Base-by-base conservation (phyloP, 345 rosid species). In the Moringa oleifera region DNA sequence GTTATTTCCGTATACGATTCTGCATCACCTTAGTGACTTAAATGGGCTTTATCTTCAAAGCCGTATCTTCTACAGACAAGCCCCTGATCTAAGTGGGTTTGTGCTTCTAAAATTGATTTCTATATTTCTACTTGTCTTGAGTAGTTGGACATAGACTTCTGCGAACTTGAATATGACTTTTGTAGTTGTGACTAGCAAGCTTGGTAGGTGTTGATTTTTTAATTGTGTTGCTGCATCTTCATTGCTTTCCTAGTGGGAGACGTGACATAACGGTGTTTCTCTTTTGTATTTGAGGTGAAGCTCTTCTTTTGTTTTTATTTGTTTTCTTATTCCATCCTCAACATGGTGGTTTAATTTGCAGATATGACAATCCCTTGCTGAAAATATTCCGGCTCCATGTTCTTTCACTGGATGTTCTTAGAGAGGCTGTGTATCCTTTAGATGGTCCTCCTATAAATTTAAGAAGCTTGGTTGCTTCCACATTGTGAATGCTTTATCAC, bases 371-470 rank as follows among this genome's bases (percentile, higher is more conserved):
- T 65, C 75, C 76, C 46, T 72, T 82, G 71, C 75, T 56, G 67
- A 67, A 70, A 65, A 59, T 79, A 46, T 84, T 80, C 54, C 73
- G 73, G 77, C 87, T 84, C 65, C 93, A 86, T 68, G 63, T 77
- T 65, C 84, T 82, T 69, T 84, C 85, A 53, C 64, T 86, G 73
- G 84, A 79, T 66, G 89, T 86, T 76, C 80, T 86, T 51, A 80
- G 85, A 55, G 93, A 86, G 78, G 89, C 93, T 55, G 74, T 73
- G 93, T 86, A 86, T 86, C 93, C 93, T 84, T 73, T 16, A 47
- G 58, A 50, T 53, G 20, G 25, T 61, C 60, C 19, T 67, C 33
- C 25, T 33, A 4, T 62, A 16, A 54, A 25, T 56, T 62, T 51
- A 51, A 24, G 57, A 61, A 23, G 20, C 55, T 62, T 67, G 23